Conservation (phyloP, 305 asterid species). For the Fraxinus platypoda region DNA sequence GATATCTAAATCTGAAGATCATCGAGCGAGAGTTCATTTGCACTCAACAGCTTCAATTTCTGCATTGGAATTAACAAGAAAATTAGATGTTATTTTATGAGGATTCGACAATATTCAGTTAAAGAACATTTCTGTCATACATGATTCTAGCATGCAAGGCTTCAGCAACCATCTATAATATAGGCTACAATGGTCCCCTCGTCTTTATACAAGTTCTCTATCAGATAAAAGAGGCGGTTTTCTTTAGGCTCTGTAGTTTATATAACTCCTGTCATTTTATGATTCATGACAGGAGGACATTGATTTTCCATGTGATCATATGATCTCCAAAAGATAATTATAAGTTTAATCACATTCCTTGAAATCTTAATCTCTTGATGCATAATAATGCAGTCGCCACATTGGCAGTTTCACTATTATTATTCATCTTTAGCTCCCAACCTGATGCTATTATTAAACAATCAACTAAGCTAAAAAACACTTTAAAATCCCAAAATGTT, state of each 20-base stretch:
- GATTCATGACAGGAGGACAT: background rate
- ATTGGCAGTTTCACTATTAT: background rate
- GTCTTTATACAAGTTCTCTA: background rate
- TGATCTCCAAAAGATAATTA: background rate
- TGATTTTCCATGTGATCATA: background rate
- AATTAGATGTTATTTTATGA: background rate
- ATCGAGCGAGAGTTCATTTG: slow-evolving; percentile 38
- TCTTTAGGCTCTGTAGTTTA: background rate
- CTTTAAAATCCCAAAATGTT: background rate
- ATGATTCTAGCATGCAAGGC: background rate
- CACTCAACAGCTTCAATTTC: slow-evolving; percentile 48
- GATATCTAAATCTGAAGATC: slow-evolving; percentile 39
- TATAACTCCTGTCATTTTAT: background rate
- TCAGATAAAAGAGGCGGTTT: background rate
- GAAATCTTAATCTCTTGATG: background rate
- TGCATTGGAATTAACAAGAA: slow-evolving; percentile 17
- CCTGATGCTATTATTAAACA: background rate
- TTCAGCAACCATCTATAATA: background rate
- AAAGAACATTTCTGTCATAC: background rate
- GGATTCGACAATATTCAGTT: background rate
- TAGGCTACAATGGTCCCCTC: background rate
- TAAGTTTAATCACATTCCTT: background rate
- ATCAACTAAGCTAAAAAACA: background rate
- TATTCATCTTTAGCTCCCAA: background rate
- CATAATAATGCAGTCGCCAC: background rate